Evolutionary conservation across 108 stramenopile species (phyloP), one percentile per base, ranked within the genome.

Genomic region (Fistulifera pelliculosa): DNA sequence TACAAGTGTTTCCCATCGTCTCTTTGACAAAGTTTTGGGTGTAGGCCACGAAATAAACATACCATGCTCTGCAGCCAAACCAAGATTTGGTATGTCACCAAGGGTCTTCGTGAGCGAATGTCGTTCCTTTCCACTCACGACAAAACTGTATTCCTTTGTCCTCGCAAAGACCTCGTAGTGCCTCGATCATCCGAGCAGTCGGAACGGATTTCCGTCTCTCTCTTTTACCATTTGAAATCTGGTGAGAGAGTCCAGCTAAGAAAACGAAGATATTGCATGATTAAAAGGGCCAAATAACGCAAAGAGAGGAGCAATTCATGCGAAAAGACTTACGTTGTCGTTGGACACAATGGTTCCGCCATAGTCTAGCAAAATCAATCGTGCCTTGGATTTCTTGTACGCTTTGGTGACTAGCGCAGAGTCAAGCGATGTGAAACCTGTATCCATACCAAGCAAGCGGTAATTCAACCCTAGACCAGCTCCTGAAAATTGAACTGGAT

Each of bases 381-480:
- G 69, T 12, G 75, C 66, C 39, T 68, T 62, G 0, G 93, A 60
- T 48, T 61, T 71, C 28, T 76, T 75, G 73, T 90, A 96, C 13
- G 85, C 85, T 28, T 70, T 76, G 27, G 75, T 70, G 47, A 96
- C 81, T 25, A 71, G 67, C 42, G 66, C 69, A 27, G 73, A 68
- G 49, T 91, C 81, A 1, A 96, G 72, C 1, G 74, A 70, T 22
- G 53, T 57, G 49, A 87, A 87, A 47, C 71, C 82, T 56, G 69
- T 77, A 49, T 88, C 90, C 87, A 86, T 86, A 21, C 85, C 94
- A n/a, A 97, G 68, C 25, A 96, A 66, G 39, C 94, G 75, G 61
- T 92, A 95, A 39, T 94, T 92, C 55, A 98, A 68, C 2, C 98
- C 98, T 28, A 98, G 74, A 0, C 98, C 98, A 5, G 94, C 95